A percentile compares a stretch with the other conserved stretches of the same genome.
These are phyloP conservation scores for Clonostachys chloroleuca DNA, from an alignment of 2,329 filamentous ascomycete genomes.

Conservation along the genomic window DNA sequence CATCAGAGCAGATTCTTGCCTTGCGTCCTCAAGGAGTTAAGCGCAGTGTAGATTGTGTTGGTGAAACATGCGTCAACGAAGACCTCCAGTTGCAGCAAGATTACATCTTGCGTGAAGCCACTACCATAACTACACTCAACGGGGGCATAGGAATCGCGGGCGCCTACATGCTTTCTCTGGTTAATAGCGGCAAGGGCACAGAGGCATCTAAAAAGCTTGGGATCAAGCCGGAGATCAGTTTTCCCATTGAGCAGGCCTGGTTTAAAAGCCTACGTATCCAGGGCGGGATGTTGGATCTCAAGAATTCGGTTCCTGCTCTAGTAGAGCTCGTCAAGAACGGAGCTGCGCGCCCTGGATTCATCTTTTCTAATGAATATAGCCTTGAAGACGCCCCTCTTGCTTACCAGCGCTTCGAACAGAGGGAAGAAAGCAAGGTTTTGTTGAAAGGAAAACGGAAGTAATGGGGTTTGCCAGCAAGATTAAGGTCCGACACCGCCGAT, in stretches of 20 bases:
- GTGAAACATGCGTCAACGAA: slow-evolving; percentile 9
- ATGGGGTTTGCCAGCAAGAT: no score
- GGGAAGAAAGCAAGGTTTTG: slow-evolving; percentile 12
- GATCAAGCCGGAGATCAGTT: background rate
- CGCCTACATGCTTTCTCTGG: background rate
- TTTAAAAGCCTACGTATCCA: background rate
- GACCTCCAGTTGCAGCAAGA: slow-evolving; percentile 8
- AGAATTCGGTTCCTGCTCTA: slow-evolving; percentile 6
- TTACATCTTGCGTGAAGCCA: slow-evolving; percentile 3
- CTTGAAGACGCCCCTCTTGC: slow-evolving; percentile 18
- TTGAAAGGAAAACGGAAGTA: no score
- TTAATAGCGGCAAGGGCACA: background rate
- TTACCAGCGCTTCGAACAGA: slow-evolving; percentile 15
- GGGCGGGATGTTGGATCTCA: background rate
- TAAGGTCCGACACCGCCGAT: no score
- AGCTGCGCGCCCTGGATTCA: slow-evolving; percentile 16
- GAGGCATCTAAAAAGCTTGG: background rate
- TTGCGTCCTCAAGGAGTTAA: slow-evolving; percentile 9
- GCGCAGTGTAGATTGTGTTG: slow-evolving; percentile 13
- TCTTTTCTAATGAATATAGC: slow-evolving; percentile 14
- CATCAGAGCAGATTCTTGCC: slow-evolving; percentile 20
- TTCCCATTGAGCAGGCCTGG: background rate
- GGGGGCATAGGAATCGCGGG: background rate
- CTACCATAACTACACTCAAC: background rate
- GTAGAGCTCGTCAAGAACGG: slow-evolving; percentile 14